Conservation (phyloP, 2,329 filamentous ascomycete genomes). For the Tolypocladium pustulatum region DNA sequence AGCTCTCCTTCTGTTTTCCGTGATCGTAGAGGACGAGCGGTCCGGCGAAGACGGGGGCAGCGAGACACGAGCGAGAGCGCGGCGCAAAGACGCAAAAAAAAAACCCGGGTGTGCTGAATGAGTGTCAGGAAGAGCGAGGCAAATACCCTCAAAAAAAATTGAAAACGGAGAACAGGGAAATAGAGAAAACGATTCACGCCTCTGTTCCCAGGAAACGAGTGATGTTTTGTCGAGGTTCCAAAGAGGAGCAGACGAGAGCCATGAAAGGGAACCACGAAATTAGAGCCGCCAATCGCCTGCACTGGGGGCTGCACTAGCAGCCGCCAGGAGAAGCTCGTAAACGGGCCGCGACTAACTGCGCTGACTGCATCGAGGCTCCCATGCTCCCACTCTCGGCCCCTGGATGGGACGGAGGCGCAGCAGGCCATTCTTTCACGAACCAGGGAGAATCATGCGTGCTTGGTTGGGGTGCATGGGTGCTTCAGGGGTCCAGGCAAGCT, state of each 20-base stretch:
- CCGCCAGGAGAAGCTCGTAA: background rate
- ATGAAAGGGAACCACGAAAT: background rate
- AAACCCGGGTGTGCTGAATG: background rate
- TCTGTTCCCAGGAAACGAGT: background rate
- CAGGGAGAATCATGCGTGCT: background rate
- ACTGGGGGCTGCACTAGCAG: background rate
- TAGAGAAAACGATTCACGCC: background rate
- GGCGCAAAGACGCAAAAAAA: background rate
- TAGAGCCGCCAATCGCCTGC: background rate
- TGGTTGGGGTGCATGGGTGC: too few relatives aligned
- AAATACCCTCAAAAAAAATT: background rate
- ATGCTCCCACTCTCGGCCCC: background rate
- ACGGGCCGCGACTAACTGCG: background rate
- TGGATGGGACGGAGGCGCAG: background rate
- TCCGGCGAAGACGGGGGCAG: background rate
- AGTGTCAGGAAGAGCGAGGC: constrained; percentile 5
- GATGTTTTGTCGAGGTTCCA: background rate
- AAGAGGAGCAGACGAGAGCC: background rate
- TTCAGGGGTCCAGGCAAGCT: background rate
- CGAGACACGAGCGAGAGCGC: background rate
- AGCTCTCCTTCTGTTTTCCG: background rate
- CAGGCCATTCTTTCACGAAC: background rate
- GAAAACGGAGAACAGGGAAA: background rate
- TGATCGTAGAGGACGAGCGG: background rate
- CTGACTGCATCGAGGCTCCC: too few relatives aligned